Evolutionary conservation across 192 early-diverging fungal genomes (phyloP).

Genomic region (Radiomyces spectabilis): DNA sequence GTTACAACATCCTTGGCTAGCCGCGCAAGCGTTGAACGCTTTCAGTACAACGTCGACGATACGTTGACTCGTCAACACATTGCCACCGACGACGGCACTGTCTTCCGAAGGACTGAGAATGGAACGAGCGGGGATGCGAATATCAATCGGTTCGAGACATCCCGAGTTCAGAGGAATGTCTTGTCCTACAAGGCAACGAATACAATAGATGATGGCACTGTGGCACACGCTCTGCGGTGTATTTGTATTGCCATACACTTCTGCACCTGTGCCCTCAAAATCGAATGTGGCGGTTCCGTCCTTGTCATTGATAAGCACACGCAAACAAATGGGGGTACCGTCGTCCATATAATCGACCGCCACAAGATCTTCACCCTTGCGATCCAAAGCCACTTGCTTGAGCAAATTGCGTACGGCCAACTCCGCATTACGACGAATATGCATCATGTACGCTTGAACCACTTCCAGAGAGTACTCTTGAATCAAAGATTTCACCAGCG

Average conservation of each 20-base stretch:
- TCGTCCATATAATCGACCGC: constrained; percentile 88
- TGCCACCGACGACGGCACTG: constrained; percentile 95
- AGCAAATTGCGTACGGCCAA: constrained; percentile 76
- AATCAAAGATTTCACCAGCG: constrained; percentile 73
- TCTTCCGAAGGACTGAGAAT: constrained; percentile 72
- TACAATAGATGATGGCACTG: constrained; percentile 95
- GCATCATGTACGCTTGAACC: constrained; percentile 94
- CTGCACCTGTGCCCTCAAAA: constrained; percentile 83
- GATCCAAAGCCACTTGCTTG: constrained; percentile 39
- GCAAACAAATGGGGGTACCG: constrained; percentile 72
- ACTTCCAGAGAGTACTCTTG: constrained; percentile 75
- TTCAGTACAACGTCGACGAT: constrained; percentile 87
- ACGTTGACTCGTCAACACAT: constrained; percentile 91
- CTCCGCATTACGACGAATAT: constrained; percentile 87
- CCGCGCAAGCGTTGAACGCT: constrained; percentile 85
- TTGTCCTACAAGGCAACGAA: constrained; percentile 81
- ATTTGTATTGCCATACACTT: constrained; percentile 88
- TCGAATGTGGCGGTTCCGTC: constrained; percentile 85
- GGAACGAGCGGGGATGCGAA: constrained; percentile 74
- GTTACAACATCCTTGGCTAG: constrained; percentile 92
- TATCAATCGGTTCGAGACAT: constrained; percentile 75
- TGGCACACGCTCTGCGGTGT: constrained; percentile 59
- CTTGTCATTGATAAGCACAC: constrained; percentile 61
- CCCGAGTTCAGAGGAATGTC: constrained; percentile 97
- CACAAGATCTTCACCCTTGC: constrained; percentile 32